Evolutionary conservation across 2,329 filamentous ascomycete genomes (phyloP).

Genomic region (Paecilomyces dactylethromorphus): DNA sequence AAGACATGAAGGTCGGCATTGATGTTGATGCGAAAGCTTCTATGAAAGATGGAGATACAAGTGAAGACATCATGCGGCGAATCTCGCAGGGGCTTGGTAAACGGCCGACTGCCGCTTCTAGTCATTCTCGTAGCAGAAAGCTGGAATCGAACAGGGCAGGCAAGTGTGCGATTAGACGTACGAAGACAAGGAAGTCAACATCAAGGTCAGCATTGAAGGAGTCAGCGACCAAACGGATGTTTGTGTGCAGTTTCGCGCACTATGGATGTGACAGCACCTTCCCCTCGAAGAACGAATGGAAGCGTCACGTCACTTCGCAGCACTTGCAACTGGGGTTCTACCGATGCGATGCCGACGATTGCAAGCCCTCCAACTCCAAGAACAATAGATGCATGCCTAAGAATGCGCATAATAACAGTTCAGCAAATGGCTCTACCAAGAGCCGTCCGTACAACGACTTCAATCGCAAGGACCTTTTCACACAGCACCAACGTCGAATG

Average conservation of each 20-base stretch:
- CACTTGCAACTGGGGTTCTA: slow-evolving; percentile 71
- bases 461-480: slow-evolving; percentile 88
- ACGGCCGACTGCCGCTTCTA: not conserved
- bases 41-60: not conserved
- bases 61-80: not conserved
- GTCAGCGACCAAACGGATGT: slow-evolving; percentile 41
- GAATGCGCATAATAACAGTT: not conserved
- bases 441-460: slow-evolving; percentile 56
- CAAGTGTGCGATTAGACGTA: not conserved
- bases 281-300: slow-evolving; percentile 88
- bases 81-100: not conserved
- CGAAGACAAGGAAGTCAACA: not conserved
- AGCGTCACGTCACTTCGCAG: slow-evolving; percentile 75
- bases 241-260: slow-evolving; percentile 69
- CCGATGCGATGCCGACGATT: slow-evolving; percentile 63
- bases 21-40: slow-evolving; percentile 6
- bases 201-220: not conserved
- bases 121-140: not conserved
- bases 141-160: not conserved
- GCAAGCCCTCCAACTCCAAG: slow-evolving; percentile 29
- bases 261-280: slow-evolving; percentile 72
- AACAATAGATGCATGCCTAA: not conserved
- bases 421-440: slow-evolving; percentile 2
- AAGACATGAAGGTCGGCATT: slow-evolving; percentile 3
- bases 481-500: slow-evolving; percentile 82